Evolutionary conservation across 2,329 filamentous ascomycete species (phyloP), one percentile per base, ranked within the genome.

Genomic region (Cercospora sp.): DNA sequence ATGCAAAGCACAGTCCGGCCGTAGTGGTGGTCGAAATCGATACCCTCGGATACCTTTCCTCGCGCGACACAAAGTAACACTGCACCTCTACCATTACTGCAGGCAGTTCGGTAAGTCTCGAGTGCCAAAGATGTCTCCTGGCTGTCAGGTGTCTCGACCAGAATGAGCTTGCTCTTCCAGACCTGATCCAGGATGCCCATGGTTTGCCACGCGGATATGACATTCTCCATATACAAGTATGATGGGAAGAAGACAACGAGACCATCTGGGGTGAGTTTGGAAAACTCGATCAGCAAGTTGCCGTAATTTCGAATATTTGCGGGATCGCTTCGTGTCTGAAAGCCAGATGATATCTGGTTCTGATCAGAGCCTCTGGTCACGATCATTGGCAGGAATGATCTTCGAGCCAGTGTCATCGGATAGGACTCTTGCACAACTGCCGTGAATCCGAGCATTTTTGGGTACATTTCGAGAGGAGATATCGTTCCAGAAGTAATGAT

Each of bases 201-300:
- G 65, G 93, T 93, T 79, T 99, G 95, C 95, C 95, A 99, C 89
- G 97, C 97, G 78, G 91, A 94, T 78, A 99, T 97, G 78, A 98
- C 98, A 63, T 91, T 95, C 78, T 99, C 95, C 95, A 99, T 98
- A 82, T 99, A 99, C 1, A 99, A 86, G 75, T 99, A 99, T 0
- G 93, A 97, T 0, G 95, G 96, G 79, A 99, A 99, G 84, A 99
- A 99, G 45, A 99, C 95, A n/a, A 99, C 95, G 80, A 99, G 90
- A 33, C 95, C 95, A 75, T 99, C 95, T 0, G 95, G 96, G 0
- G 95, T 99, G 72, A 98, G 90, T 79, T 94, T 96, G 64, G 93
- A 92, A 78, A 99, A 98, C 78, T 99, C 95, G 7, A 94, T 95
- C 33, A 99, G 84, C 1, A 99, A 85, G 71, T 90, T 95, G 55